phyloP scores from a whole-genome alignment of 1,284 basidiomycete species.

The Hypsizygus ulmarius region DNA sequence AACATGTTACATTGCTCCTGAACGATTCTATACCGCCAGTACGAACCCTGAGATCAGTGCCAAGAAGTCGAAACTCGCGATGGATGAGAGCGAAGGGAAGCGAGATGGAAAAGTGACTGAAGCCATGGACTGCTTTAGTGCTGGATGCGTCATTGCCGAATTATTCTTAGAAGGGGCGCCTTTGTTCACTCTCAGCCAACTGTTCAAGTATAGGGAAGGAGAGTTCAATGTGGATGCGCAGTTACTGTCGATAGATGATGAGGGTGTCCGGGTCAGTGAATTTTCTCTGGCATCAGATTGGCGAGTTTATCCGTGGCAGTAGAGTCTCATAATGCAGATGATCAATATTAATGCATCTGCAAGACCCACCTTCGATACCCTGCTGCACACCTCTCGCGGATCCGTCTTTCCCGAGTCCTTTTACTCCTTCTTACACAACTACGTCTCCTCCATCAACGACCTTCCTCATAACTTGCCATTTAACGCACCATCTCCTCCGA shows the following conservation, averaged over 20 bases:
- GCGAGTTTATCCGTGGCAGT: conserved; percentile 27
- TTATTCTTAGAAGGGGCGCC: conserved; percentile 94
- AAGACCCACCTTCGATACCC: conserved; percentile 81
- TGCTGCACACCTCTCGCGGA: conserved; percentile 78
- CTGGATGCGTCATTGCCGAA: conserved; percentile 95
- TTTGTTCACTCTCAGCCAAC: conserved; percentile 91
- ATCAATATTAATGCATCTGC: conserved; percentile 75
- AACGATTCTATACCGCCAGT: conserved; percentile 86
- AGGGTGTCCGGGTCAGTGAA: conserved; percentile 69
- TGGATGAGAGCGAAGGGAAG: conserved; percentile 46
- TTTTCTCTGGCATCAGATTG: background rate
- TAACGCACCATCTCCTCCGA: conserved; percentile 34
- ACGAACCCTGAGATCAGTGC: conserved; percentile 67
- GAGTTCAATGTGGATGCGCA: conserved; percentile 78
- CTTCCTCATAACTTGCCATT: conserved; percentile 48
- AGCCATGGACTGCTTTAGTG: conserved; percentile 97
- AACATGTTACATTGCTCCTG: conserved; percentile 96
- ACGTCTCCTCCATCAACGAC: conserved; percentile 79
- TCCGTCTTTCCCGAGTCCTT: conserved; percentile 89
- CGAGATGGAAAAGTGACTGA: conserved; percentile 85
- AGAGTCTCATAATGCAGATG: conserved; percentile 91
- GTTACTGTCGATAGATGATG: conserved; percentile 78
- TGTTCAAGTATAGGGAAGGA: conserved; percentile 93
- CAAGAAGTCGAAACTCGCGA: conserved; percentile 51
- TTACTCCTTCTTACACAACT: conserved; percentile 92